Base-by-base conservation (phyloP, 2,329 filamentous ascomycete genomes). In the Paracamarosporium sp. region DNA sequence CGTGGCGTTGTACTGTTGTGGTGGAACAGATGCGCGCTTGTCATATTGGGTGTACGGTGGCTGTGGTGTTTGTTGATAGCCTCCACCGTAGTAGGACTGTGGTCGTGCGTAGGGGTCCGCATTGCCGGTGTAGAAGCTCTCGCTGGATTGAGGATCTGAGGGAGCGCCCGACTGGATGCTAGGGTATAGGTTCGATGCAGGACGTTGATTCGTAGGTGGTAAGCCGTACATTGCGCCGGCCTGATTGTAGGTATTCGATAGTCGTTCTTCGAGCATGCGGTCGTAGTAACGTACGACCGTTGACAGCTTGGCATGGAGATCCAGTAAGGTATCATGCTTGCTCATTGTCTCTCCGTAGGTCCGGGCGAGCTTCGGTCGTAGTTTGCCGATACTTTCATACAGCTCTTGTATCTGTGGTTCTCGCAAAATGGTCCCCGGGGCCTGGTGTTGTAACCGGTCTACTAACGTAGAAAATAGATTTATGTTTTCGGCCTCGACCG, bases 271-370 rank as follows among this genome's bases (percentile, higher is more conserved):
- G 15, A 99, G 84, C 95, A 99, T 98, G 38, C 93, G 88, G 76
- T 99, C 95, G 73, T 99, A 99, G 74, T 98, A 98, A 31, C 95
- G 88, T 5, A 99, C 95, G 25, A 98, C 95, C 0, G 94, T 97
- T 0, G 94, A 95, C 24, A 99, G 82, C 75, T 99, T 99, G 17
- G 93, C 91, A 74, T 99, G 95, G 0, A 99, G 82, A 75, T 99
- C 95, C 24, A 98, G 85, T 9, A 99, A 83, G 0, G 94, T 95
- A 75, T 99, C 93, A 76, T 98, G 95, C 78, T 99, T 99, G 85
- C 95, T 98, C 95, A 99, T 98, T 0, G 95, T 97, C 80, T 99
- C 95, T 54, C 95, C 95, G 73, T 98, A 97, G 0, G 94, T 97
- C 56, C 95, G 87, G 4, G 95, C 95, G 54, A 99, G 83, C 76